Percentiles rank a stretch among this genome's conserved stretches.
phyloP scores from a whole-genome alignment of 2,329 filamentous ascomycete genomes.

The Paraphaeosphaeria sporulosa region DNA sequence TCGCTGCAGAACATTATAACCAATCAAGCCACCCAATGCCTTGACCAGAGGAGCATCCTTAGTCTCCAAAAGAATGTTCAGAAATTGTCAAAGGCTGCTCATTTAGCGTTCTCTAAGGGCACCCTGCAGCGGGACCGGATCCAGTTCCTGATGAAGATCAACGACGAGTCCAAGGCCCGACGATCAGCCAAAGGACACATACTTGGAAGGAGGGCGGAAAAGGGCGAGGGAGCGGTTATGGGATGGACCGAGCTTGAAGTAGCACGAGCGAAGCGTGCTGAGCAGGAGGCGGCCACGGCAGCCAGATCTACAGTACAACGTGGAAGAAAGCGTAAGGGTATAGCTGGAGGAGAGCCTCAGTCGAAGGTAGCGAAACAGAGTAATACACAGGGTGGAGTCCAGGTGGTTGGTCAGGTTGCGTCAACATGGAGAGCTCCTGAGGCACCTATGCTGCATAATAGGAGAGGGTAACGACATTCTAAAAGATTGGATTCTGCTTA shows the following conservation, averaged over 20 bases:
- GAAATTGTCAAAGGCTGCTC: conserved; percentile 26
- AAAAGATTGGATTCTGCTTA: not conserved
- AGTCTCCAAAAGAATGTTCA: conserved; percentile 17
- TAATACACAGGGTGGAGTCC: not conserved
- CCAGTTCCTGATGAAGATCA: conserved; percentile 31
- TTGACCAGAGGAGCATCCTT: conserved; percentile 22
- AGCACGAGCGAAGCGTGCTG: not conserved
- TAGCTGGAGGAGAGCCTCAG: too few species aligned
- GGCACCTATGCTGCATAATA: conserved; percentile 6
- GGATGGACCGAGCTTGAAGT: not conserved
- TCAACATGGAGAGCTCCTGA: not conserved
- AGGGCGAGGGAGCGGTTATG: conserved; percentile 11
- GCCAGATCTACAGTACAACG: not conserved
- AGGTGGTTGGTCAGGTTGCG: not conserved
- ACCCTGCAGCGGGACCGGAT: conserved; percentile 32
- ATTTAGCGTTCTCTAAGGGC: conserved; percentile 26
- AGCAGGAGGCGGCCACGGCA: not conserved
- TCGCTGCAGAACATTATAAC: conserved; percentile 20
- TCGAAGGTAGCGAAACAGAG: not conserved
- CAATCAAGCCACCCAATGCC: conserved; percentile 16
- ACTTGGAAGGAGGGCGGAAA: conserved; percentile 8
- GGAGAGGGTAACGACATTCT: not conserved
- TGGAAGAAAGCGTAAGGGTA: not conserved
- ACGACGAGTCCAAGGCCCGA: conserved; percentile 34
- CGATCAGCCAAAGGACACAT: conserved; percentile 25